phyloP scores from a whole-genome alignment of 2,329 filamentous ascomycete genomes.

The Aspergillus sp. region DNA sequence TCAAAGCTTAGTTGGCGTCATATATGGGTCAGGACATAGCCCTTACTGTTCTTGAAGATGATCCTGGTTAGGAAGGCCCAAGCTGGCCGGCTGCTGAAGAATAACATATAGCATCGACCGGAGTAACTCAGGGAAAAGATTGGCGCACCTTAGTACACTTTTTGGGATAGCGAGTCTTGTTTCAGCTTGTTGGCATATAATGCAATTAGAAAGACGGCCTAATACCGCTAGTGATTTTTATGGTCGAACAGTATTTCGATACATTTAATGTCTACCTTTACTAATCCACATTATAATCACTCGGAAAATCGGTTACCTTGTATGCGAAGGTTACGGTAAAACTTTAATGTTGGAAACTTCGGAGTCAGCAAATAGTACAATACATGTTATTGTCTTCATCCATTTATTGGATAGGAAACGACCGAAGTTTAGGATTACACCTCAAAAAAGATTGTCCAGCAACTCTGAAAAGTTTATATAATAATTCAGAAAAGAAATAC shows the following conservation, averaged over 20 bases:
- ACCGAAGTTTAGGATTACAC: background rate
- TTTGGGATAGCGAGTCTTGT: no score
- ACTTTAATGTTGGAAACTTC: no score
- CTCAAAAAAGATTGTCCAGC: background rate
- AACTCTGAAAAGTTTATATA: background rate
- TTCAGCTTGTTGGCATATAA: no score
- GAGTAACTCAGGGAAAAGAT: conserved; percentile 63
- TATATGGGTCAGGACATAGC: conserved; percentile 56
- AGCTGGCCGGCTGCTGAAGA: conserved; percentile 61
- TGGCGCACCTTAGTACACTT: conserved; percentile 32
- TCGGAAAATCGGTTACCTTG: no score
- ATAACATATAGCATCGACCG: conserved; percentile 60
- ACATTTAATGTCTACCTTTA: no score
- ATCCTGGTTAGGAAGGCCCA: conserved; percentile 57
- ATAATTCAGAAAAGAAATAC: background rate
- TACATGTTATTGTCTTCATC: background rate
- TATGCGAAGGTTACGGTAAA: no score
- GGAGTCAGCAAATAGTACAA: no score
- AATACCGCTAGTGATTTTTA: no score
- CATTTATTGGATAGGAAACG: background rate
- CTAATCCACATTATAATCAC: no score
- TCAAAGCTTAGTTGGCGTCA: conserved; percentile 65
- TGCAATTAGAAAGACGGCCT: no score
- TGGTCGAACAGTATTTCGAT: no score
- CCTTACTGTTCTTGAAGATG: conserved; percentile 35